A percentile compares a stretch with the other conserved stretches of the same genome.
Evolutionary conservation across 148 eudicot genomes (phyloP).

Genomic region (Rhododendron molle): DNA sequence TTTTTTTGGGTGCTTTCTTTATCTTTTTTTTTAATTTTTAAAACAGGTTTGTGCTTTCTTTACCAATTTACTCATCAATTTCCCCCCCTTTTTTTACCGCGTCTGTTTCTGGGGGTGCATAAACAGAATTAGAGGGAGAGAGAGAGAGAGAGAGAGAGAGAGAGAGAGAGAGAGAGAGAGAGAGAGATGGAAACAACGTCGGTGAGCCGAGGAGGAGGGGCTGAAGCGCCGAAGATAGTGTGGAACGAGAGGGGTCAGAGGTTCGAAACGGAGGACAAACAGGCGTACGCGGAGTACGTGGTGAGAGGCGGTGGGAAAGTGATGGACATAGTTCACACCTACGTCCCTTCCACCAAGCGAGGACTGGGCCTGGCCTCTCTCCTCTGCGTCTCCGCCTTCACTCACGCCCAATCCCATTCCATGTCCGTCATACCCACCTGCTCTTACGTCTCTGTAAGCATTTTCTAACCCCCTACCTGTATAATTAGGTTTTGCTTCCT

Average conservation of each 20-base stretch:
- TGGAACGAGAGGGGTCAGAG: conserved; percentile 42
- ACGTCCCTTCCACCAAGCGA: conserved; percentile 60
- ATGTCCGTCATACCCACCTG: conserved; percentile 63
- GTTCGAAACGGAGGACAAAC: conserved; percentile 63
- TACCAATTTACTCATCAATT: too few relatives aligned
- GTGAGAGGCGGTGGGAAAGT: conserved; percentile 33
- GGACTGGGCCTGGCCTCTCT: conserved; percentile 70
- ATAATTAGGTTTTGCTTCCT: neutral
- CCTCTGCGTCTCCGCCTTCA: conserved; percentile 67
- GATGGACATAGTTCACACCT: conserved; percentile 74
- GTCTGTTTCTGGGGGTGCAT: neutral
- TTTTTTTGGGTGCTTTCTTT: too few relatives aligned
- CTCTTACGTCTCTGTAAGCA: conserved; percentile 73
- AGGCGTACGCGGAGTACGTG: conserved; percentile 54
- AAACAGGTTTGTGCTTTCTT: too few relatives aligned
- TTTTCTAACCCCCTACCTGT: neutral
- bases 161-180: neutral
- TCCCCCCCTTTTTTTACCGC: too few relatives aligned
- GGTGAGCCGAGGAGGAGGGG: conserved; percentile 4
- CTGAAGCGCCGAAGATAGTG: conserved; percentile 33
- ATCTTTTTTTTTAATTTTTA: too few relatives aligned
- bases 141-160: neutral
- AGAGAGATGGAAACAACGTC: conserved; percentile 17
- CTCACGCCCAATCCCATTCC: conserved; percentile 56
- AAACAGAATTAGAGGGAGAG: neutral